Base-by-base conservation (phyloP, 139 green algal species). In the Chlorella sorokiniana region DNA sequence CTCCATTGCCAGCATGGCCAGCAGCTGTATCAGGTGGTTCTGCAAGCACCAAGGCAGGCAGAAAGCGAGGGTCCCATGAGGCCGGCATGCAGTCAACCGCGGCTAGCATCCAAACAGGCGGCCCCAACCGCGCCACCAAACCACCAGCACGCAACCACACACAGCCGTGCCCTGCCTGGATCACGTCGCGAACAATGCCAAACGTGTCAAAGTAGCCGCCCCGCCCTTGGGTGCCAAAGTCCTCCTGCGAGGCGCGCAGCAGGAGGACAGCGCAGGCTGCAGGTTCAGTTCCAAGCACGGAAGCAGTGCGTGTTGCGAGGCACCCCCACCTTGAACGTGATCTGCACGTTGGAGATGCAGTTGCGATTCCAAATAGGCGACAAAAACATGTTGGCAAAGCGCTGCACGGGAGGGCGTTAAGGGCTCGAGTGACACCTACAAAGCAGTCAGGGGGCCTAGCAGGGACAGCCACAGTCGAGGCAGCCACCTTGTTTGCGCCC, bases 191-290 rank as follows among this genome's bases (percentile, higher is more conserved):
- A 67, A 99, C 96, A 91, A 99, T 99, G 79, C 96, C 97, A 82
- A 95, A 98, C 52, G 92, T 78, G 89, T 99, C 96, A 91, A 99
- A 99, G 88, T 99, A 99, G 41, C 97, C 97, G 5, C 96, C 96
- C 0, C 97, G 84, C 3, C 97, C 96, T 78, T 96, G 83, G 11
- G 93, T 96, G 18, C 95, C 95, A 85, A 97, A 97, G 76, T 92
- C 83, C 87, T 98, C 96, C 87, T 96, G 72, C 7, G 3, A 35
- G 23, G 59, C 20, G 67, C 2, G 10, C 9, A 3, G 20, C 5
- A 11, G 67, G 14, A n/a, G 2, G 1, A 10, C 14, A 38, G 37
- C 11, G 48, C 48, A 11, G 16, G 48, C 48, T 11, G 11, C 48
- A 59, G 11, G 48, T 10, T 65, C 37, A 4, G 4, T 37, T 37